A percentile compares a stretch with the other conserved stretches of the same genome.
These are phyloP conservation scores for Gentiana straminea DNA, from an alignment of 257 asterid genomes.

Conservation along the genomic window DNA sequence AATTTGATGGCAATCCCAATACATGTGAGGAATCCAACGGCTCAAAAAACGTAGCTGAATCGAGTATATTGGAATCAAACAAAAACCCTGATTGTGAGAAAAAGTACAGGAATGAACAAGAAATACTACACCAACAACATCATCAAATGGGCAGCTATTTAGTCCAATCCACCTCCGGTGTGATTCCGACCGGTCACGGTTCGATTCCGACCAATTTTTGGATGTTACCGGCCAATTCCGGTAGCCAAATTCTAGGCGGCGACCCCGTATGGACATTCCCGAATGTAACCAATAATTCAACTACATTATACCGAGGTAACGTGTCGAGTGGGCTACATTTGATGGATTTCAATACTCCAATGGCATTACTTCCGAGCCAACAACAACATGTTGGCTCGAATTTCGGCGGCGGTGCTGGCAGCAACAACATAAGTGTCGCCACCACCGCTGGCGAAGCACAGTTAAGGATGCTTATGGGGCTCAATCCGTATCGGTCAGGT, in stretches of 20 bases:
- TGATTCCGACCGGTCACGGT: conserved; percentile 62
- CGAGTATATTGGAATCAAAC: no score
- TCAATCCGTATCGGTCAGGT: conserved; percentile 29
- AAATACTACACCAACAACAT: conserved; percentile 33
- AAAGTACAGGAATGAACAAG: conserved; percentile 58
- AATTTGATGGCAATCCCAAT: conserved; percentile 31
- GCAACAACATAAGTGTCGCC: no score
- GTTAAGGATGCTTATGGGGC: conserved; percentile 44
- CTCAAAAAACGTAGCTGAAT: no score
- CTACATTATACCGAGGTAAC: conserved; percentile 68
- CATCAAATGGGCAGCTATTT: conserved; percentile 70
- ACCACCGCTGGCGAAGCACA: conserved; percentile 56
- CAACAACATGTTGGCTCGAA: conserved; percentile 22
- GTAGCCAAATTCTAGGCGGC: conserved; percentile 54
- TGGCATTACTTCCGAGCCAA: conserved; percentile 66
- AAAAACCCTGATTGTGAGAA: conserved; percentile 20
- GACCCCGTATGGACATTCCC: conserved; percentile 89
- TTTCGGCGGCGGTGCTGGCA: conserved; percentile 11
- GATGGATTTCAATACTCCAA: conserved; percentile 77
- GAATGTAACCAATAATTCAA: conserved; percentile 37
- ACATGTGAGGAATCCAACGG: conserved; percentile 24
- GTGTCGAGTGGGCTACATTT: conserved; percentile 78
- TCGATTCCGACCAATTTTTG: conserved; percentile 81
- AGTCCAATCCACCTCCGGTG: conserved; percentile 56
- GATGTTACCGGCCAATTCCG: conserved; percentile 72